Evolutionary conservation across 1,139 yeast genomes (phyloP).

Genomic region (Pneumocystis jirovecii): DNA sequence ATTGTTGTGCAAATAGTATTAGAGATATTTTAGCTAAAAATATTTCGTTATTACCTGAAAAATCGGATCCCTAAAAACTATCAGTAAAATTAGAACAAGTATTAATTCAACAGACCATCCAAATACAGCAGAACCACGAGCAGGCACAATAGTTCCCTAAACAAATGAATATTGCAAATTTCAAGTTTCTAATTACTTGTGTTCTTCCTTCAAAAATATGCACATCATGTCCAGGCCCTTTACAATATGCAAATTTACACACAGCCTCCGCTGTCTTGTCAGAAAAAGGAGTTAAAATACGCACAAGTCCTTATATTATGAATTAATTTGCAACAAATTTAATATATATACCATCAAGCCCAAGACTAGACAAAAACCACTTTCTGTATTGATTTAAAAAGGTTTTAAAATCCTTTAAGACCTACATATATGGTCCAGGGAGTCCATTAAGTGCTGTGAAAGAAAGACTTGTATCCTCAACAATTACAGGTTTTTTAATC

Average conservation of each 20-base stretch:
- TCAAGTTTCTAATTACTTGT: constrained; percentile 1
- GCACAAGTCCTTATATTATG: constrained; percentile 31
- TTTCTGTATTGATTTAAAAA: constrained; percentile 34
- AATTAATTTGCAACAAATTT: neutral
- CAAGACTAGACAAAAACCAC: constrained; percentile 70
- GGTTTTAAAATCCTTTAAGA: neutral
- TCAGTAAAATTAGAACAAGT: neutral
- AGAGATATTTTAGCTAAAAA: neutral
- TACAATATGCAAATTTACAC: constrained; percentile 85
- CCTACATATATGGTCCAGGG: constrained; percentile 70
- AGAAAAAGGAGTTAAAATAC: constrained; percentile 64
- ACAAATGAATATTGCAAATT: neutral
- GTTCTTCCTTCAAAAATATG: constrained; percentile 68
- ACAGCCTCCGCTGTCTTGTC: constrained; percentile 78
- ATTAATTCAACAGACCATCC: constrained; percentile 57
- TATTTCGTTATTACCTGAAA: constrained; percentile 1
- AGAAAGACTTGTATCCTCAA: constrained; percentile 87
- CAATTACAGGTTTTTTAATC: constrained; percentile 64
- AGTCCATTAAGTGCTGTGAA: constrained; percentile 66
- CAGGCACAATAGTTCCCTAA: constrained; percentile 54
- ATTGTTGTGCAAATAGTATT: constrained; percentile 1
- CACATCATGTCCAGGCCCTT: constrained; percentile 60
- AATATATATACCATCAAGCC: constrained; percentile 39
- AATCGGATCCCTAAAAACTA: constrained; percentile 8
- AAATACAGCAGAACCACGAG: constrained; percentile 65